Evolutionary conservation across 2,329 filamentous ascomycete species (phyloP).

Genomic region (Colletotrichum neosansevieriae): DNA sequence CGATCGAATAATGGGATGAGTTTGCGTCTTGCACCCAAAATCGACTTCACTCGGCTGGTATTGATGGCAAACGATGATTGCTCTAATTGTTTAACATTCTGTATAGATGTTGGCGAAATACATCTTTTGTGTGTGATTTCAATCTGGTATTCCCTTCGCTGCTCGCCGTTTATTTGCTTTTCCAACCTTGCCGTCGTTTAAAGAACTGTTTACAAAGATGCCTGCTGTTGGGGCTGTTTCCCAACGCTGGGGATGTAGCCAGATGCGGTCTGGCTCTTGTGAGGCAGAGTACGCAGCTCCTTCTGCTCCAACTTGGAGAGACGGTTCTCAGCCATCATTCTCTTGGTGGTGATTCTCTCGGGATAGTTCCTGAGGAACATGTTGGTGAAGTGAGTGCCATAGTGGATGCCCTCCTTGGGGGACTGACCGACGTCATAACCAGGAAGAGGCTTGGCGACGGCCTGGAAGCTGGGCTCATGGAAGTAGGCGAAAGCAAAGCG

Average conservation of each 20-base stretch:
- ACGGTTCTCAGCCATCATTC: constrained; percentile 50
- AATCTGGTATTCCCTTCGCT: constrained; percentile 15
- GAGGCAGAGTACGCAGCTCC: constrained; percentile 44
- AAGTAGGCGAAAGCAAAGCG: constrained; percentile 64
- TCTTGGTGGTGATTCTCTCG: constrained; percentile 57
- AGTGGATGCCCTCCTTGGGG: constrained; percentile 57
- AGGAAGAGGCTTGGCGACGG: constrained; percentile 56
- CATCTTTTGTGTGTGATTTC: neutral
- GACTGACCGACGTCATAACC: constrained; percentile 51
- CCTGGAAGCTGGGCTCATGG: constrained; percentile 63
- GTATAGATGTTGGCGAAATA: neutral
- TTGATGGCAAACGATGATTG: too few relatives aligned
- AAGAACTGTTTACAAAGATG: constrained; percentile 5
- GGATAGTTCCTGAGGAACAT: constrained; percentile 65
- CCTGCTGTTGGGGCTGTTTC: neutral
- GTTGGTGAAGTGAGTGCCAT: constrained; percentile 65
- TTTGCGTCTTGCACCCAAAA: too few relatives aligned
- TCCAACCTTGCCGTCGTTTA: neutral
- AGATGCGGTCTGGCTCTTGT: neutral
- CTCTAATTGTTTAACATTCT: neutral
- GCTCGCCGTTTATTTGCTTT: neutral
- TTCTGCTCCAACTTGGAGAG: constrained; percentile 44
- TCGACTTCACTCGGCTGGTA: too few relatives aligned
- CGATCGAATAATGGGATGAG: too few relatives aligned
- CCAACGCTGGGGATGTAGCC: constrained; percentile 4